Conservation (phyloP, 768 basidiomycete species). For the Pleurotus salmoneostramineus region DNA sequence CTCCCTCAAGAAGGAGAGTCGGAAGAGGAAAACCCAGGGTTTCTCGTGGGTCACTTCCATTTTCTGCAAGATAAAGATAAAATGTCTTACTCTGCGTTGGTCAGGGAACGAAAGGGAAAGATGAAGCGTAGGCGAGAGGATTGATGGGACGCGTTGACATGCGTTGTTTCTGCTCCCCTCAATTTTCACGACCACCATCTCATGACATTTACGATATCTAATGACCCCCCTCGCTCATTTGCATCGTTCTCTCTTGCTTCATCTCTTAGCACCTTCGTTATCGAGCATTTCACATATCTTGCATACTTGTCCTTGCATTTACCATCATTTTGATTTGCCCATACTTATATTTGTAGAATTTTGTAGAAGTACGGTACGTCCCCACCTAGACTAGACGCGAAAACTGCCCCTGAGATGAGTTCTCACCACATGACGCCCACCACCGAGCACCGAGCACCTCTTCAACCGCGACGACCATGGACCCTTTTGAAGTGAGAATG, state of each 20-base stretch:
- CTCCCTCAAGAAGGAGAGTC: conserved; percentile 75
- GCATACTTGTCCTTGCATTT: not conserved
- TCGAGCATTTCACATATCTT: not conserved
- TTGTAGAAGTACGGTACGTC: not conserved
- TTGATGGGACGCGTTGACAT: conserved; percentile 11
- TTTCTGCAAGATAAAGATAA: conserved; percentile 10
- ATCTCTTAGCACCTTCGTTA: not conserved
- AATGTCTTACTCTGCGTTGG: not conserved
- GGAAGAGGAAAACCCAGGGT: conserved; percentile 67
- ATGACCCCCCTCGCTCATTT: not conserved
- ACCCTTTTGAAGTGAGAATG: conserved; percentile 37
- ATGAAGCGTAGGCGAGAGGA: conserved; percentile 40
- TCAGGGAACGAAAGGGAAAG: conserved; percentile 48
- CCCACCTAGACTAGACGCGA: not conserved
- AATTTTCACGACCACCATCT: not conserved
- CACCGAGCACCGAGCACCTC: not conserved
- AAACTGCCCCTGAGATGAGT: not conserved
- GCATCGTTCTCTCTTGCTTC: not conserved
- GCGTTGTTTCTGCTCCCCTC: not conserved
- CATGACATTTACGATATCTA: conserved; percentile 6
- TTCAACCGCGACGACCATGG: conserved; percentile 17
- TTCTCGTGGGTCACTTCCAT: conserved; percentile 49
- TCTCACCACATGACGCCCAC: not conserved
- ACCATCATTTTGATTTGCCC: no score
- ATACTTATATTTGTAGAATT: not conserved